These are phyloP conservation scores for Ophiocordyceps camponoti-floridani DNA, from an alignment of 2,329 filamentous ascomycete species.

Conservation along the genomic window DNA sequence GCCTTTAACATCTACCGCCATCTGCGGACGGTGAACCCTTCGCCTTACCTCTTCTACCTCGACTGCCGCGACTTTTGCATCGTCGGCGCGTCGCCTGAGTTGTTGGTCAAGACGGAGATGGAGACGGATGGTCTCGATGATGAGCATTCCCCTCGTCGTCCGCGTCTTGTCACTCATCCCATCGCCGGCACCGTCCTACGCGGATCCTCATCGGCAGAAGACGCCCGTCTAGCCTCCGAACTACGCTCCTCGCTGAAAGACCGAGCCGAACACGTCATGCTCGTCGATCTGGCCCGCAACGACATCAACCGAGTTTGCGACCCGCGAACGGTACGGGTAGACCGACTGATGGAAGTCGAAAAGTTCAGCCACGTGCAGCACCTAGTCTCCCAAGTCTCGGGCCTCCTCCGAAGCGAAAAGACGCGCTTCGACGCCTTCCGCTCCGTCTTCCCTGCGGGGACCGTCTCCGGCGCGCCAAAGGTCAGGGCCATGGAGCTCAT, in stretches of 20 bases:
- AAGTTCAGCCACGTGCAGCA: constrained; percentile 96
- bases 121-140: too few species aligned
- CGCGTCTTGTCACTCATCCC: constrained; percentile 79
- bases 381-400: constrained; percentile 87
- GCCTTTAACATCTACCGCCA: constrained; percentile 98
- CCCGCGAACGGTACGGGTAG: constrained; percentile 73
- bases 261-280: constrained; percentile 89
- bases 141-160: too few species aligned
- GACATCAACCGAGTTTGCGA: constrained; percentile 94
- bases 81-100: constrained; percentile 83
- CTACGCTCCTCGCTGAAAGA: constrained; percentile 74
- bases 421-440: constrained; percentile 91
- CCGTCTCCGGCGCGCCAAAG: constrained; percentile 88
- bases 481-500: constrained; percentile 96
- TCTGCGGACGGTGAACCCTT: constrained; percentile 91
- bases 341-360: constrained; percentile 86
- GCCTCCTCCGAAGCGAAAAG: constrained; percentile 65
- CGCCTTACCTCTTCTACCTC: constrained; percentile 92
- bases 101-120: constrained; percentile 75
- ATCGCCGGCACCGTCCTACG: constrained; percentile 92
- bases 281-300: constrained; percentile 90
- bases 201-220: constrained; percentile 64
- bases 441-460: constrained; percentile 92
- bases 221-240: constrained; percentile 60
- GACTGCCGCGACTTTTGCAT: constrained; percentile 87